These are phyloP conservation scores for Sanghuangporus weigelae DNA, from an alignment of 1,284 basidiomycete genomes.

Conservation along the genomic window DNA sequence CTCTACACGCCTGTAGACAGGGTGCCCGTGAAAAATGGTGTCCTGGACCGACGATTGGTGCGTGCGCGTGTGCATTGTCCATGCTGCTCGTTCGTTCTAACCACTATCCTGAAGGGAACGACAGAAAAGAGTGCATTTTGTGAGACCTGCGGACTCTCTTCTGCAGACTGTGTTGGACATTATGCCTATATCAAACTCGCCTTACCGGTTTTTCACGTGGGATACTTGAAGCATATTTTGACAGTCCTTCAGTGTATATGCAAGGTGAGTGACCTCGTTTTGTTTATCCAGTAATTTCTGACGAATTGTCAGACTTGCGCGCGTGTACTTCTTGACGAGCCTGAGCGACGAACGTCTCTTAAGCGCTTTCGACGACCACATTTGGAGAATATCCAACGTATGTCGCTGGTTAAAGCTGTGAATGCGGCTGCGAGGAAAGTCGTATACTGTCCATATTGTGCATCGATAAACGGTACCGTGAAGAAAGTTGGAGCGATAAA, in stretches of 20 bases:
- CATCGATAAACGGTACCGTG: constrained; percentile 90
- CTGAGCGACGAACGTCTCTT: constrained; percentile 80
- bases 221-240: constrained; percentile 96
- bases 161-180: constrained; percentile 96
- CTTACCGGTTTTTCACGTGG: constrained; percentile 96
- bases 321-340: constrained; percentile 86
- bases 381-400: constrained; percentile 92
- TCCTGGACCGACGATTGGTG: constrained; percentile 85
- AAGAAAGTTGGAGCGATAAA: constrained; percentile 95
- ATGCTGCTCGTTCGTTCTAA: constrained; percentile 7
- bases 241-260: constrained; percentile 93
- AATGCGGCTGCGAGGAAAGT: constrained; percentile 87
- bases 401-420: constrained; percentile 84
- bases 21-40: constrained; percentile 85
- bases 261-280: constrained; percentile 57
- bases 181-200: constrained; percentile 97
- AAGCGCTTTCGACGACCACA: constrained; percentile 86
- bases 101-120: constrained; percentile 64
- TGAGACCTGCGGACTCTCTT: constrained; percentile 90
- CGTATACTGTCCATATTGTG: constrained; percentile 91
- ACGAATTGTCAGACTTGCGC: constrained; percentile 73
- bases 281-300: not conserved
- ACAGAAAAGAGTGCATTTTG: constrained; percentile 92
- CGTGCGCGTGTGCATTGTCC: constrained; percentile 22
- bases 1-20: constrained; percentile 80